phyloP scores from a whole-genome alignment of 768 basidiomycete genomes.

The Mycena vulgaris region DNA sequence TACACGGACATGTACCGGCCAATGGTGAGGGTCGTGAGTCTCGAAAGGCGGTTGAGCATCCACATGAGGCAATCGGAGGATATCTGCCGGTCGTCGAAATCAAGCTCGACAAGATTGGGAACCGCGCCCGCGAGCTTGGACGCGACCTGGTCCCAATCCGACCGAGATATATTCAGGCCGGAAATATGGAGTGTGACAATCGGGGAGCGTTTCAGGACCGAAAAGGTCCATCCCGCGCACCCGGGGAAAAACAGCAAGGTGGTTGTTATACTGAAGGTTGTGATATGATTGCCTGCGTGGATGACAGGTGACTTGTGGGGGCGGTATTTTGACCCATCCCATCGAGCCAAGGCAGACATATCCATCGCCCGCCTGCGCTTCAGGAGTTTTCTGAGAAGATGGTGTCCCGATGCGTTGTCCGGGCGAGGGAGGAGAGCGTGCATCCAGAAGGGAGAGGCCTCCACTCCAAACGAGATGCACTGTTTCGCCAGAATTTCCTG shows the following conservation, averaged over 20 bases:
- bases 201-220: constrained; percentile 2
- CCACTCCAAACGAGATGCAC: neutral
- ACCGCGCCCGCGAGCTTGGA: neutral
- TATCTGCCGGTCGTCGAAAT: constrained; percentile 4
- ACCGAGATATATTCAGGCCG: constrained; percentile 1
- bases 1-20: constrained; percentile 6
- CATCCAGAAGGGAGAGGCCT: neutral
- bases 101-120: constrained; percentile 16
- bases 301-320: neutral
- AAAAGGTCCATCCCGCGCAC: constrained; percentile 18
- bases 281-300: neutral
- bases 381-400: neutral
- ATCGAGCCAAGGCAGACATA: constrained; percentile 1
- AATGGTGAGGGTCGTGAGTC: neutral
- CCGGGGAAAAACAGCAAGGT: constrained; percentile 18
- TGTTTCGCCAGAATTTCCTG: neutral
- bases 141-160: constrained; percentile 4
- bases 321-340: constrained; percentile 11
- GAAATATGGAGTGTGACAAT: constrained; percentile 15
- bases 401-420: neutral
- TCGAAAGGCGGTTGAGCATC: neutral
- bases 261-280: neutral
- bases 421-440: neutral
- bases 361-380: neutral
- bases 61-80: constrained; percentile 6